Evolutionary conservation across 176 grass and related monocot species (phyloP), one percentile per base, ranked within the genome.

Genomic region (Musa schizocarpa): DNA sequence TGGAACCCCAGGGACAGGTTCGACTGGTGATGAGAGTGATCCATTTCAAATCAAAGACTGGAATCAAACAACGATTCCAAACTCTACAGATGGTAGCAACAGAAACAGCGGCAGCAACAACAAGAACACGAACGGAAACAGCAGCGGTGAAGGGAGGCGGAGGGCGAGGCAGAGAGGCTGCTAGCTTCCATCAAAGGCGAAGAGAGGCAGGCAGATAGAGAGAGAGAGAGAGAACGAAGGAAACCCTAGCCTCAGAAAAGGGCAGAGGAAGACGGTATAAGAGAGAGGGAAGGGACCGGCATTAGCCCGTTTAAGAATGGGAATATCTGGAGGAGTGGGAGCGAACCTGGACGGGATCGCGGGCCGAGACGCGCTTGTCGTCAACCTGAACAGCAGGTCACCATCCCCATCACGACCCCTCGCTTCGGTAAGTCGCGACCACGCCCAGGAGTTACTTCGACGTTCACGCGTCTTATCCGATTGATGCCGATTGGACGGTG

Each of bases 1-100:
- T 90, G 90, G 76, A 99, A 82, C 1, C 83, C 90, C 8, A 99
- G 88, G 62, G 95, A 91, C 50, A 94, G 95, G 75, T 87, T 88
- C 52, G 95, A 91, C 80, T 81, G 77, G 0, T 85, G 76, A 48
- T 76, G 78, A 11, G 85, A 81, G 75, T 91, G 84, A 84, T 99
- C 90, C 95, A 99, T 12, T 9, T 50, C 0, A 67, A 77, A 49
- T 14, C 0, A 58, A 72, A 65, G 61, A 2, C 11, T 11, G 20
- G 72, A 74, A 82, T 11, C 59, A 63, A 76, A 71, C 68, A 82
- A 13, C 34, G 56, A 76, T 29, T 73, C 9, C 14, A 19, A 78
- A 74, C 73, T 71, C 81, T 85, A 85, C 53, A 67, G 65, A 26
- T 65, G 12, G 24, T 8, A 66, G 21, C 69, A 78, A 56, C 76